Evolutionary conservation across 2,329 filamentous ascomycete genomes (phyloP).

Genomic region (Tothia fuscella): DNA sequence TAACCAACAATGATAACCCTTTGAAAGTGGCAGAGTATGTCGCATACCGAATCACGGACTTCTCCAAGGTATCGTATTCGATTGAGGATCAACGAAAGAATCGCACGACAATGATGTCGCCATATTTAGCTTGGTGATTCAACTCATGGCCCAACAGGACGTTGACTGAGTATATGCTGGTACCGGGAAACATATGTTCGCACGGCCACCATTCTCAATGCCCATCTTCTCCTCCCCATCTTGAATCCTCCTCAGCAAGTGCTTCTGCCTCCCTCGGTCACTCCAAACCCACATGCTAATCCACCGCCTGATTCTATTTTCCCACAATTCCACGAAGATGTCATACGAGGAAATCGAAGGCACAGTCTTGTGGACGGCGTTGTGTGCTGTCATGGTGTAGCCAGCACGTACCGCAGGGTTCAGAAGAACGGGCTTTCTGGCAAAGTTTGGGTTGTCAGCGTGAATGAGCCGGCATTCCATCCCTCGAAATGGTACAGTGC

Average conservation of each 20-base stretch:
- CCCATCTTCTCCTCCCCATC: constrained; percentile 9
- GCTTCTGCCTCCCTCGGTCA: constrained; percentile 5
- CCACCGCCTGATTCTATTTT: constrained; percentile 14
- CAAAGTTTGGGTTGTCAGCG: constrained; percentile 52
- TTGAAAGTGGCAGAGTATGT: too few relatives aligned
- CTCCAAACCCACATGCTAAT: not conserved
- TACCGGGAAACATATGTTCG: too few relatives aligned
- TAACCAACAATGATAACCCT: too few relatives aligned
- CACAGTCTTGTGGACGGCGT: constrained; percentile 12
- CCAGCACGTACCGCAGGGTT: constrained; percentile 60
- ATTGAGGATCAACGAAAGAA: too few relatives aligned
- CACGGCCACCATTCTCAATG: too few relatives aligned
- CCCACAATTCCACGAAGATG: constrained; percentile 15
- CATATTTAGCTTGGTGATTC: too few relatives aligned
- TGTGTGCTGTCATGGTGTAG: constrained; percentile 36
- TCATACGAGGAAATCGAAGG: constrained; percentile 12
- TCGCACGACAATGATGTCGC: too few relatives aligned
- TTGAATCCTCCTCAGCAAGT: constrained; percentile 10
- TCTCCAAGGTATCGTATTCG: too few relatives aligned
- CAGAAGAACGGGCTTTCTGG: constrained; percentile 46
- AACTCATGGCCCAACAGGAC: too few relatives aligned
- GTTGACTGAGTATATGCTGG: too few relatives aligned
- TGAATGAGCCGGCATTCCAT: constrained; percentile 69
- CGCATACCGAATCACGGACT: too few relatives aligned
- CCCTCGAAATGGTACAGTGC: constrained; percentile 52